Conservation (phyloP, 768 basidiomycete genomes). For the Hygrocybe coccinea region DNA sequence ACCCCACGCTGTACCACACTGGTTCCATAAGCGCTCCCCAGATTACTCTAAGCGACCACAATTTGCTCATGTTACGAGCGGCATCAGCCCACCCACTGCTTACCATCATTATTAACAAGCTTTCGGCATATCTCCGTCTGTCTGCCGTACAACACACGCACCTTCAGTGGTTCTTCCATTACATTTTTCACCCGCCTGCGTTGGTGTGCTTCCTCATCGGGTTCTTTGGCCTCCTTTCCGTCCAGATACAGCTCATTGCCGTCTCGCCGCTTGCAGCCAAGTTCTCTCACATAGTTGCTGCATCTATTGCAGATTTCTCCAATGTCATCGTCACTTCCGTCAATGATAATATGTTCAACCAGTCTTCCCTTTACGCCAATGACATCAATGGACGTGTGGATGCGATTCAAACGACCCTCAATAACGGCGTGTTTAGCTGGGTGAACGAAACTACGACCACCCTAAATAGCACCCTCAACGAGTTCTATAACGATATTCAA, state of each 20-base stretch:
- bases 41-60: conserved; percentile 65
- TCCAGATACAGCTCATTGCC: conserved; percentile 82
- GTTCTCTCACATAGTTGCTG: conserved; percentile 58
- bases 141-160: conserved; percentile 60
- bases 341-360: conserved; percentile 78
- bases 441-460: conserved; percentile 84
- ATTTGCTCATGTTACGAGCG: conserved; percentile 69
- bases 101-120: conserved; percentile 53
- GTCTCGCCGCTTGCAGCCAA: conserved; percentile 66
- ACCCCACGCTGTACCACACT: conserved; percentile 55
- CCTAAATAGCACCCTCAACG: conserved; percentile 80
- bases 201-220: conserved; percentile 90
- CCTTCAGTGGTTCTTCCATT: conserved; percentile 84
- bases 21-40: conserved; percentile 41
- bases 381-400: conserved; percentile 70
- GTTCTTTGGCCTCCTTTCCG: conserved; percentile 80
- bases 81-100: conserved; percentile 70
- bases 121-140: conserved; percentile 50
- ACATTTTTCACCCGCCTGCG: conserved; percentile 88
- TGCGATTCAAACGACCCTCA: conserved; percentile 67
- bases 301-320: conserved; percentile 62
- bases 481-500: conserved; percentile 85
- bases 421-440: conserved; percentile 91
- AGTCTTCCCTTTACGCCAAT: conserved; percentile 73
- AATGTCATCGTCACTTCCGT: conserved; percentile 67